Conservation (phyloP, 83 land plant genomes). For the Picea mariana region DNA sequence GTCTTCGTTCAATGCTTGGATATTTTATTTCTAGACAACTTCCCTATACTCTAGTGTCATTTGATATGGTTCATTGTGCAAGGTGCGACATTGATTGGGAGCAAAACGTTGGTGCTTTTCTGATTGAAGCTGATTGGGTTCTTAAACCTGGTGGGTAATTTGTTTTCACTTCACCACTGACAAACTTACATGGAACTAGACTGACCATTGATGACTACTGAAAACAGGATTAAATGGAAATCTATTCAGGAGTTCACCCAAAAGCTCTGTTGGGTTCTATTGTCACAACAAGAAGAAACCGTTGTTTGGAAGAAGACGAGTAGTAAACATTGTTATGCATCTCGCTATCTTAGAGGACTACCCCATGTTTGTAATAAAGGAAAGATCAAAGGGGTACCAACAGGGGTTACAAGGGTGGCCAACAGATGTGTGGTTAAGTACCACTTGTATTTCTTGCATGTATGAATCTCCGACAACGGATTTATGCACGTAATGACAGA, state of each 20-base stretch:
- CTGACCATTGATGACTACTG: conserved; percentile 42
- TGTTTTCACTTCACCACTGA: conserved; percentile 72
- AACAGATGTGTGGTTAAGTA: too few relatives aligned
- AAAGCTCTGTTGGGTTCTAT: conserved; percentile 74
- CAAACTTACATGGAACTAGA: background rate
- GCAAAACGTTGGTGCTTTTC: conserved; percentile 61
- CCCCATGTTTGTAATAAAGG: too few relatives aligned
- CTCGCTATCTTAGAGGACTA: conserved; percentile 32
- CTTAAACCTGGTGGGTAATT: conserved; percentile 53
- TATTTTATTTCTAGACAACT: conserved; percentile 62
- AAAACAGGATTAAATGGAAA: background rate
- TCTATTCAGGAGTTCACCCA: conserved; percentile 42
- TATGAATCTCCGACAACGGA: too few relatives aligned
- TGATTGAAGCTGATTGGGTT: conserved; percentile 76
- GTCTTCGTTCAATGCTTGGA: conserved; percentile 86
- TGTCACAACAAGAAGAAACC: conserved; percentile 76
- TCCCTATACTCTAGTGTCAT: conserved; percentile 80
- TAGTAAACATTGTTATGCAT: conserved; percentile 50
- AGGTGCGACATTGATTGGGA: conserved; percentile 80
- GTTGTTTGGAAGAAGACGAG: conserved; percentile 81
- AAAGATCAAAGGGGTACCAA: too few relatives aligned
- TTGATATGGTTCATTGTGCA: conserved; percentile 88
- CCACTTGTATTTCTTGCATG: too few relatives aligned
- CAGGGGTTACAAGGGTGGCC: too few relatives aligned
- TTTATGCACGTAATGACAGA: too few relatives aligned